Conservation (phyloP, 495 filamentous ascomycete species). For the Parathielavia appendiculata region DNA sequence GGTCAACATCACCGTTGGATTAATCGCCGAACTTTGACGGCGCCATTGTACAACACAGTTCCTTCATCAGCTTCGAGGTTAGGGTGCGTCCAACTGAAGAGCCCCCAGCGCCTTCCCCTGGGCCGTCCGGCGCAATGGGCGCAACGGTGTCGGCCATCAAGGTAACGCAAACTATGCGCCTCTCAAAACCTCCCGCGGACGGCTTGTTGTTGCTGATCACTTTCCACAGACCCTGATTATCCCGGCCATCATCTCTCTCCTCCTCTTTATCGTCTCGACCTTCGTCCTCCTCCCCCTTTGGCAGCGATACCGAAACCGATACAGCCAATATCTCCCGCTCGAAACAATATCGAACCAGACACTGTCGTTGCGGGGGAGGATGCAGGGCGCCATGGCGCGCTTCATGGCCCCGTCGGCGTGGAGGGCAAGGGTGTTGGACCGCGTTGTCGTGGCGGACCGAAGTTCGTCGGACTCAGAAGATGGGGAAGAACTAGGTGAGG, state of each 20-base stretch:
- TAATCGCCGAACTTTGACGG: too few species aligned
- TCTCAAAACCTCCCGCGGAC: too few species aligned
- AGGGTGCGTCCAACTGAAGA: not conserved
- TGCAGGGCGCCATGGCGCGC: conserved; percentile 51
- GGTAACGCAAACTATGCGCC: conserved; percentile 27
- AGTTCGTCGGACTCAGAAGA: conserved; percentile 47
- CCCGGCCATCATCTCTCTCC: conserved; percentile 70
- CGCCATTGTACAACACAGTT: too few species aligned
- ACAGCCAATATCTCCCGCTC: conserved; percentile 64
- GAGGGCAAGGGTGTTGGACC: conserved; percentile 38
- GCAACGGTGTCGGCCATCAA: conserved; percentile 43
- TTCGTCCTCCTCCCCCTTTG: conserved; percentile 71
- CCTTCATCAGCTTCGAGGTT: too few species aligned
- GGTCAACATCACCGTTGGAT: not conserved
- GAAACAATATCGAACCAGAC: conserved; percentile 59
- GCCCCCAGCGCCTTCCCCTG: not conserved
- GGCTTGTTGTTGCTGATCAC: not conserved
- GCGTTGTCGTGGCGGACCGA: conserved; percentile 37
- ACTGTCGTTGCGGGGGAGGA: conserved; percentile 55
- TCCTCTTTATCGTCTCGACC: conserved; percentile 65
- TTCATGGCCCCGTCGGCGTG: conserved; percentile 55
- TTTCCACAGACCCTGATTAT: conserved; percentile 62
- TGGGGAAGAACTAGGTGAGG: conserved; percentile 58
- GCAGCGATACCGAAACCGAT: conserved; percentile 68
- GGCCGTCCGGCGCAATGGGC: conserved; percentile 24